Evolutionary conservation across 345 rosid species (phyloP), one percentile per base, ranked within the genome.

Genomic region (Trapa bicornis): DNA sequence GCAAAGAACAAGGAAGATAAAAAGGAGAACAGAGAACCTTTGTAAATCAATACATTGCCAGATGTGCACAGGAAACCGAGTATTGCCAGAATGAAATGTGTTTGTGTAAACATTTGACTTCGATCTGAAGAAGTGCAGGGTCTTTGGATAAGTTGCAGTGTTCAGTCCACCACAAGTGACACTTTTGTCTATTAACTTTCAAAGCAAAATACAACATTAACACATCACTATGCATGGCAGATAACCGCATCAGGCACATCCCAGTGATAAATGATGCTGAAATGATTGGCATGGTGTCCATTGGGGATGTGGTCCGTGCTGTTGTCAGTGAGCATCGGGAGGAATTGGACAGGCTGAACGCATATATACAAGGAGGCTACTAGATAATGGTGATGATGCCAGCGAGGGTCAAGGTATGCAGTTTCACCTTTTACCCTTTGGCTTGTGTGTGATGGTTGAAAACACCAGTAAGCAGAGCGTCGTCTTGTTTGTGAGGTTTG

Each of bases 241-340:
- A 94, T 67, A 90, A 87, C 65, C 89, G 99, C 42, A 90, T 94
- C 78, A 81, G 99, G 82, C 99, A 94, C 83, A 94, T 94, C 73
- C 99, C 99, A 0, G 96, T 94, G 6, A 79, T 94, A 63, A 66
- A 81, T 67, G 85, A 79, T n/a, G 82, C 76, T 79, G 92, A 75
- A 61, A 94, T 94, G 99, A n/a, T 80, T 0, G 99, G 99, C 32
- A 94, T 94, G 99, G 95, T 94, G 66, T 94, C 99, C 63, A 88
- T 94, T 9, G 99, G 99, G 78, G 99, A 94, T 72, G 99, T 94
- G 65, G 99, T 94, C 22, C 99, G 97, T 68, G 99, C 99, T 6
- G 99, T 94, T 75, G 97, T 94, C 77, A 80, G 70, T 12, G 99
- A 94, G 83, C 96, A 94, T 69, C 74, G 97, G 9, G 92, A 87